A percentile compares a stretch with the other conserved stretches of the same genome.
Conservation (phyloP, 2,329 filamentous ascomycete genomes). For the Nakataea oryzae region DNA sequence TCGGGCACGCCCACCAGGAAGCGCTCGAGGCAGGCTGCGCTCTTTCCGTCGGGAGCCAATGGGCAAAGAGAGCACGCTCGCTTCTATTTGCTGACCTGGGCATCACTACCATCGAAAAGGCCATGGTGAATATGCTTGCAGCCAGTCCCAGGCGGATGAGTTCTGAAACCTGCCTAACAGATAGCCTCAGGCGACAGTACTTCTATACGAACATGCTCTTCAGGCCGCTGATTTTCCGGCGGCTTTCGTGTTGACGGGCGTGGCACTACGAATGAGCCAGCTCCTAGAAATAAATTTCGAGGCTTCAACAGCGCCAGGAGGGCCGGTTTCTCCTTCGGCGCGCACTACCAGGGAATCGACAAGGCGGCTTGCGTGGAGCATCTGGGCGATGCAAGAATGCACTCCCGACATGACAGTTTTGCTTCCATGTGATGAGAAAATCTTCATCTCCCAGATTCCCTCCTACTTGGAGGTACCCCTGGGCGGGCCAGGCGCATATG, state of each 20-base stretch:
- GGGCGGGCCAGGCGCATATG: too few species aligned
- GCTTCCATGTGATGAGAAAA: slow-evolving; percentile 13
- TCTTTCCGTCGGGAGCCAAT: slow-evolving; percentile 6
- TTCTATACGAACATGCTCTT: slow-evolving; percentile 10
- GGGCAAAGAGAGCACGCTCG: slow-evolving; percentile 8
- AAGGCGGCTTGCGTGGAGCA: slow-evolving; percentile 10
- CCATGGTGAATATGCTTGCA: slow-evolving; percentile 5
- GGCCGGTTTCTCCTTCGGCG: slow-evolving; percentile 2
- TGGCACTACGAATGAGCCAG: slow-evolving; percentile 31
- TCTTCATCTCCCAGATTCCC: slow-evolving; percentile 7
- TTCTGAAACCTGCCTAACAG: too few species aligned
- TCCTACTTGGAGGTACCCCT: slow-evolving; percentile 8
- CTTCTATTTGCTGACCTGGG: slow-evolving; percentile 5
- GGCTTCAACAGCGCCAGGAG: too few species aligned
- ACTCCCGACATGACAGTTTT: slow-evolving; percentile 10
- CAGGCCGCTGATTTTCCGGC: slow-evolving; percentile 7
- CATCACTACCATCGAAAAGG: slow-evolving; percentile 6
- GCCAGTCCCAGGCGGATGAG: too few species aligned
- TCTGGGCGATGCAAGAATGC: slow-evolving; percentile 10
- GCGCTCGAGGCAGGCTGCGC: slow-evolving; percentile 1
- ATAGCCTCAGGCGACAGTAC: slow-evolving; percentile 5
- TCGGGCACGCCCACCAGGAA: background rate
- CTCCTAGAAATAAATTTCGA: slow-evolving; percentile 30
- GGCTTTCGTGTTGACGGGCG: slow-evolving; percentile 10
- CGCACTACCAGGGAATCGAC: slow-evolving; percentile 8